Conservation (phyloP, 73 alveolate species). For the Urostyla sp. region DNA sequence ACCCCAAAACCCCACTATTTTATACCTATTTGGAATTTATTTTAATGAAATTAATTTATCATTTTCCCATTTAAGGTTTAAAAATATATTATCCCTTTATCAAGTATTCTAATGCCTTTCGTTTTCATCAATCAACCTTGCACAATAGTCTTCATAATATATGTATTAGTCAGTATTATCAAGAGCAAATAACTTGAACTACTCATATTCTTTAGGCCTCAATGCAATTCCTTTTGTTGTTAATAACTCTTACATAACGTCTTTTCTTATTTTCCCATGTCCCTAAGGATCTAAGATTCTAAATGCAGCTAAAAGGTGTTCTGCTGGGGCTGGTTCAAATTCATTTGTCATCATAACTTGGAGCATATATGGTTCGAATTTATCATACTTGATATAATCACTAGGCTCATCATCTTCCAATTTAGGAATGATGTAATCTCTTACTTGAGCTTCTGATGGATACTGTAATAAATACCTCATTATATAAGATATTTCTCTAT, state of each 20-base stretch:
- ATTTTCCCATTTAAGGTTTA: conserved; percentile 66
- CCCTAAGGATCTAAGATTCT: conserved; percentile 84
- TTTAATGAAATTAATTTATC: conserved; percentile 11
- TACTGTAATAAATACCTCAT: conserved; percentile 84
- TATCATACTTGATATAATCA: conserved; percentile 79
- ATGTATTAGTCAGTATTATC: conserved; percentile 72
- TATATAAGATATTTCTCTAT: conserved; percentile 75
- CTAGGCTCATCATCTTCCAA: conserved; percentile 86
- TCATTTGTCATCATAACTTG: conserved; percentile 73
- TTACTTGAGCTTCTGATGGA: conserved; percentile 85
- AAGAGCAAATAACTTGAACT: conserved; percentile 76
- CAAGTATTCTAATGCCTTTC: conserved; percentile 71
- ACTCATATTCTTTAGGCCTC: conserved; percentile 75
- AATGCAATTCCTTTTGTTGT: conserved; percentile 81
- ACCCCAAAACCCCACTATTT: too few species aligned
- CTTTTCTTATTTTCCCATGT: conserved; percentile 77
- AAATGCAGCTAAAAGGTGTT: conserved; percentile 84
- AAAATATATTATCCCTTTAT: conserved; percentile 65
- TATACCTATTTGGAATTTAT: too few species aligned
- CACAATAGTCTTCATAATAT: conserved; percentile 85
- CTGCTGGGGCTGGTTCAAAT: conserved; percentile 84
- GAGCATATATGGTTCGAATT: conserved; percentile 83
- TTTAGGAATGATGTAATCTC: conserved; percentile 81
- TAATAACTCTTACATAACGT: conserved; percentile 75
- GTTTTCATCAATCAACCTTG: conserved; percentile 78